A percentile compares a stretch with the other conserved stretches of the same genome.
Conservation (phyloP, 2,329 filamentous ascomycete species). For the Zalaria sp. region DNA sequence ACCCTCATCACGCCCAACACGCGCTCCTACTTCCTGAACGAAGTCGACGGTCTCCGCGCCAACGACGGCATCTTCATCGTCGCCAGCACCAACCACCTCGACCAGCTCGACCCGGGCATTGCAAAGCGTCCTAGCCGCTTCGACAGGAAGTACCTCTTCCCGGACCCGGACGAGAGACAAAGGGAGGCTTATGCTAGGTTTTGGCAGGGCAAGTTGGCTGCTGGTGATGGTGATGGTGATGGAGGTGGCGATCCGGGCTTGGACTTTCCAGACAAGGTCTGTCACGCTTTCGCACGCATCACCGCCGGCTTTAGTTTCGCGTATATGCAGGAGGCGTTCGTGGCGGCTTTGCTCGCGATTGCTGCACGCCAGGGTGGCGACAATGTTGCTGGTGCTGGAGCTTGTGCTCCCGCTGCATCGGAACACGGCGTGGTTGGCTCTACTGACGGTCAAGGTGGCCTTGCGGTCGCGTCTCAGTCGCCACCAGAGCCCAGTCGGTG, state of each 20-base stretch:
- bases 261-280: slow-evolving; percentile 16
- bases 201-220: slow-evolving; percentile 27
- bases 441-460: too few relatives aligned
- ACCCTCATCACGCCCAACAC: slow-evolving; percentile 21
- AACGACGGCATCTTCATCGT: slow-evolving; percentile 30
- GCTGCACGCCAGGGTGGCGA: slow-evolving; percentile 13
- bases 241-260: slow-evolving; percentile 9
- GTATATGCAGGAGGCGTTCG: slow-evolving; percentile 55
- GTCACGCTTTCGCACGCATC: slow-evolving; percentile 39
- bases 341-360: slow-evolving; percentile 46
- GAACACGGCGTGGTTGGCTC: too few relatives aligned
- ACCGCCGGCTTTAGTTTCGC: slow-evolving; percentile 52
- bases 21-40: slow-evolving; percentile 27
- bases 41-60: slow-evolving; percentile 25
- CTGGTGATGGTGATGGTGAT: not conserved
- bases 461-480: too few relatives aligned
- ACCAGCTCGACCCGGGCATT: slow-evolving; percentile 25
- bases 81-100: slow-evolving; percentile 25
- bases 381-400: slow-evolving; percentile 1
- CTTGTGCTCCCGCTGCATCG: too few relatives aligned
- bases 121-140: slow-evolving; percentile 32
- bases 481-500: too few relatives aligned
- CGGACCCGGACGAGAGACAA: slow-evolving; percentile 22
- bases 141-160: slow-evolving; percentile 33
- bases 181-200: slow-evolving; percentile 28